Percentiles rank a stretch among this genome's conserved stretches.
Evolutionary conservation across 257 asterid genomes (phyloP).

Genomic region (Prunella vulgaris): DNA sequence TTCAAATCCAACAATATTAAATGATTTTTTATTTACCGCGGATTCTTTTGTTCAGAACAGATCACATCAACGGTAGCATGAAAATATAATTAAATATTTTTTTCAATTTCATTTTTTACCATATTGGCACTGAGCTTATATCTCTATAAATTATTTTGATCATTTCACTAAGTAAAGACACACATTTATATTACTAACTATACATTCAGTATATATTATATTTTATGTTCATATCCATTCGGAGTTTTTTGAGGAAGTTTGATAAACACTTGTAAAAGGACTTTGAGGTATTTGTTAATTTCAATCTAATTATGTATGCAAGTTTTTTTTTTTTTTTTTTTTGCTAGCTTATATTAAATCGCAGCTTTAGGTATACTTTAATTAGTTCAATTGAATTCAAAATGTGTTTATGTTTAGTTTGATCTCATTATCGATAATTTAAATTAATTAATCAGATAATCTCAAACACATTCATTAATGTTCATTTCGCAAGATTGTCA

Average conservation of each 20-base stretch:
- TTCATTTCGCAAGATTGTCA: too few species aligned
- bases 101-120: conserved; percentile 11
- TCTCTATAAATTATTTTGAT: not conserved
- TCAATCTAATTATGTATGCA: not conserved
- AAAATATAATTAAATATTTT: conserved; percentile 11
- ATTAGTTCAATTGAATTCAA: not conserved
- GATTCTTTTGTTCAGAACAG: conserved; percentile 10
- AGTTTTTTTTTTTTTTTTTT: not conserved
- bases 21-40: not conserved
- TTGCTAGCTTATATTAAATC: too few species aligned
- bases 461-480: not conserved
- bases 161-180: not conserved
- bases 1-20: conserved; percentile 14
- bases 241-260: conserved; percentile 2
- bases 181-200: not conserved
- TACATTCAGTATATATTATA: not conserved
- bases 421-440: not conserved
- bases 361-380: not conserved
- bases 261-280: not conserved
- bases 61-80: conserved; percentile 5
- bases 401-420: not conserved
- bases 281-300: conserved; percentile 10
- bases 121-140: not conserved
- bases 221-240: not conserved
- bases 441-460: too few species aligned